Evolutionary conservation across 345 rosid genomes (phyloP).

Genomic region (Eutrema yunnanense): DNA sequence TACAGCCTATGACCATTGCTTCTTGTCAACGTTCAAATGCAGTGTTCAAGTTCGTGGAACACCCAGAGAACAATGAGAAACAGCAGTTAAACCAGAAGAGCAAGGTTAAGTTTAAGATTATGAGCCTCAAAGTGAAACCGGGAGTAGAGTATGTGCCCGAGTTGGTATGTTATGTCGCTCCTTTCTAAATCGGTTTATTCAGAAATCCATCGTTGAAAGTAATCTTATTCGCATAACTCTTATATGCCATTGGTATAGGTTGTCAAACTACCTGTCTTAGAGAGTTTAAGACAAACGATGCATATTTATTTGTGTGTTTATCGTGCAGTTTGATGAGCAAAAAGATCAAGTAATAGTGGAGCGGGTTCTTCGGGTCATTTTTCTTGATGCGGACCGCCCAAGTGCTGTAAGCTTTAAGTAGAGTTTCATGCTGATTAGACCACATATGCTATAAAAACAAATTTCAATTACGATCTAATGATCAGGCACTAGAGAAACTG

Average conservation of each 20-base stretch:
- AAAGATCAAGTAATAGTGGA: conserved; percentile 79
- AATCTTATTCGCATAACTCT: background rate
- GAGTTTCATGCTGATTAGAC: background rate
- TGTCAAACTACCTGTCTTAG: background rate
- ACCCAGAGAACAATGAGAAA: conserved; percentile 80
- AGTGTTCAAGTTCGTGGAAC: conserved; percentile 97
- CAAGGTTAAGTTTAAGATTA: conserved; percentile 89
- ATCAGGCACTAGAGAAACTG: conserved; percentile 72
- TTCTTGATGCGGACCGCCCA: conserved; percentile 62
- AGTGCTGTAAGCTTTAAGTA: conserved; percentile 48
- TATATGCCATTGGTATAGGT: background rate
- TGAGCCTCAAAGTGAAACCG: conserved; percentile 85
- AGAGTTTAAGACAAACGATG: background rate
- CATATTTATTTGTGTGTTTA: background rate
- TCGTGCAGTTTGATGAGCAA: conserved; percentile 90
- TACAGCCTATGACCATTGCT: background rate
- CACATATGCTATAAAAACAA: background rate
- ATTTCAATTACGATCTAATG: background rate
- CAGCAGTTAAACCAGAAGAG: conserved; percentile 63
- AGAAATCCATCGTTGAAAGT: background rate
- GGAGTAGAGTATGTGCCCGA: conserved; percentile 88
- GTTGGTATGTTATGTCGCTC: conserved; percentile 49
- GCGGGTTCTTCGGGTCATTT: conserved; percentile 71
- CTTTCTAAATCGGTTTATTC: background rate
- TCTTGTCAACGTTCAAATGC: background rate